Evolutionary conservation across 2,329 filamentous ascomycete genomes (phyloP), one percentile per base, ranked within the genome.

Genomic region (Ophiocordyceps sinensis): DNA sequence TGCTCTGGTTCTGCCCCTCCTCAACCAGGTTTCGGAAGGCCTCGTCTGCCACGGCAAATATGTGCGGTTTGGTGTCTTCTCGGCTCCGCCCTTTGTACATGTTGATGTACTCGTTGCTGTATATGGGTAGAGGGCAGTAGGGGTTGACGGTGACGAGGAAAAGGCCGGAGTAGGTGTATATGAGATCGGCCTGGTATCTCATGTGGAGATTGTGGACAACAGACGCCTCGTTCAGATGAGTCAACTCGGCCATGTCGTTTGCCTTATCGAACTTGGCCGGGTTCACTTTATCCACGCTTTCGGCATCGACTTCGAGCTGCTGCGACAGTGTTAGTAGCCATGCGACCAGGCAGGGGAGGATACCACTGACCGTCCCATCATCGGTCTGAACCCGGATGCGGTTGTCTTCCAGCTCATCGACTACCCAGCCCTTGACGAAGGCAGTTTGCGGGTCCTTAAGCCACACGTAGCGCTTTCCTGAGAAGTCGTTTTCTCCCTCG

Each of bases 181-280:
- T 98, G 45, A 98, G 67, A 63, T 98, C 91, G 36, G 91, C 76
- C 60, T 95, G 86, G 59, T 98, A 98, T 62, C 91, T 74, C 70
- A 85, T 89, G 51, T 94, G 83, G 43, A 98, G 73, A 57, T 98
- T 98, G 65, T 98, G 88, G 40, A 98, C 88, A 40, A 98, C 91
- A 0, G 91, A 96, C 19, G 89, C 85, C 65, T 98, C 91, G 63
- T 98, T 98, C 48, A 98, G 69, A 62, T 98, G 91, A 6, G 91
- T 98, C 55, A 98, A 73, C 61, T 98, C 91, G 21, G 93, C 91
- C 91, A 98, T 98, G 62, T 98, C 93, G 65, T 93, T 87, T 48
- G 89, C 89, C 64, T 95, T 98, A 73, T 98, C 91, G 65, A 98
- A 98, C 60, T 98, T 98, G 55, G 89, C 89, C 37, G 91, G 91